Base-by-base conservation (phyloP, 441 rosid genomes). In the Daphne laureola region DNA sequence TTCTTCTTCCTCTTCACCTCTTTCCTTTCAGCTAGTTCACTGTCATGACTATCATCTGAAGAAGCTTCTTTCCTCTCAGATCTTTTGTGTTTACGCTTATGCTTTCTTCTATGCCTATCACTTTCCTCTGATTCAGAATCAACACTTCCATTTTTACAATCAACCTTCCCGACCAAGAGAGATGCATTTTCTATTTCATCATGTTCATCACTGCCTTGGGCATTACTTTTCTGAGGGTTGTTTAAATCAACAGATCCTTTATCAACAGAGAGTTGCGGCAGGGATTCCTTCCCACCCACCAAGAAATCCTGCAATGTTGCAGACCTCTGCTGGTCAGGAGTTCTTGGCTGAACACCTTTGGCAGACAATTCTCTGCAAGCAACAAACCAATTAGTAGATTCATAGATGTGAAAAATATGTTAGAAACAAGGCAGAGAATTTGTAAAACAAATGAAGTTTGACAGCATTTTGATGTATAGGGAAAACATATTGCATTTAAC, bases 1-100 rank as follows among this genome's bases (percentile, higher is more conserved):
- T 73, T 94, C 75, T 73, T 80, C 80, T 88, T 84, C 84, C 77
- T 81, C 71, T 90, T 90, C 57, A 78, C 76, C 67, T 87, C 94
- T 75, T 81, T 90, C 81, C 81, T 87, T 54, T 76, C 91, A 61
- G 76, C 90, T 53, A 73, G 45, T 62, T 84, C 94, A 61, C 94
- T 86, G 61, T 73, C 88, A 69, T 62, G 59, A 63, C 85, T 76
- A 61, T 66, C 82, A 67, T 77, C 90, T 57, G 94, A 86, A 43
- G 81, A 73, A 61, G 51, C 66, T 62, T 74, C 90, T 59, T 55
- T 78, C 73, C 74, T 76, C 23, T 63, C 77, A 18, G 78, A 77
- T 66, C 86, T 76, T 73, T 74, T 90, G 66, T 71, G 83, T 69
- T 75, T 83, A 65, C 78, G 84, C 70, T 73, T 84, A n/a, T 49